Evolutionary conservation across 495 filamentous ascomycete species (phyloP), one percentile per base, ranked within the genome.

Genomic region (Filosporella fistucella): DNA sequence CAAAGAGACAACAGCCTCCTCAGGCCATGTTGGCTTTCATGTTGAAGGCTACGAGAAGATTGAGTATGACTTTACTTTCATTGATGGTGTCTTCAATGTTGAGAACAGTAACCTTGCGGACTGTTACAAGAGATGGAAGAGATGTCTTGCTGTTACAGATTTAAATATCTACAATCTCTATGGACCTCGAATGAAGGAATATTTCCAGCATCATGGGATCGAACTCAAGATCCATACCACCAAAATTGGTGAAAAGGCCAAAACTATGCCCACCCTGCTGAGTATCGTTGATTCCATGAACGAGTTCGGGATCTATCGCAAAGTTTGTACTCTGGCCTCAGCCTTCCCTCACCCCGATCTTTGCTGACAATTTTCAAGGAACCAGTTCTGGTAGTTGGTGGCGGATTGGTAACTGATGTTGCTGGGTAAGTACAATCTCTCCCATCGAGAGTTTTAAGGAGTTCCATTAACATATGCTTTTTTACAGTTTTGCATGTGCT

Each of bases 41-140:
- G 78, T 84, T 39, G 71, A 74, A 46, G 81, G 80, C 21, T 80
- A 78, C 50, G 80, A 83, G 63, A 84, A 78, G 59, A 82, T 84
- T 53, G 71, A 77, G 42, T 84, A 84, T 57, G 79, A 82, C 51
- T 84, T 85, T 62, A 70, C 74, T 23, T 84, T 84, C 61, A 63
- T 83, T 13, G 79, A 84, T 49, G 74, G 68, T n/a, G 66, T 84
- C 39, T 84, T 85, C 59, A 56, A 77, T 52, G 49, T 57, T 1
- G 46, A 67, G 39, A 78, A 81, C 29, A 25, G 56, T 2, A 63
- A 81, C 29, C 68, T 84, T 4, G 79, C 77, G 6, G 59, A 76
- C 11, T 75, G 73, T 58, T 84, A 81, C 63, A 61, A 70, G 59
- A 62, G 58, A 46, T 82, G 77, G 79, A 70, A 68, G 2, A 68